Percentiles rank a stretch among this genome's conserved stretches.
Evolutionary conservation across 2,329 filamentous ascomycete species (phyloP).

Genomic region (Xylaria arbuscula): DNA sequence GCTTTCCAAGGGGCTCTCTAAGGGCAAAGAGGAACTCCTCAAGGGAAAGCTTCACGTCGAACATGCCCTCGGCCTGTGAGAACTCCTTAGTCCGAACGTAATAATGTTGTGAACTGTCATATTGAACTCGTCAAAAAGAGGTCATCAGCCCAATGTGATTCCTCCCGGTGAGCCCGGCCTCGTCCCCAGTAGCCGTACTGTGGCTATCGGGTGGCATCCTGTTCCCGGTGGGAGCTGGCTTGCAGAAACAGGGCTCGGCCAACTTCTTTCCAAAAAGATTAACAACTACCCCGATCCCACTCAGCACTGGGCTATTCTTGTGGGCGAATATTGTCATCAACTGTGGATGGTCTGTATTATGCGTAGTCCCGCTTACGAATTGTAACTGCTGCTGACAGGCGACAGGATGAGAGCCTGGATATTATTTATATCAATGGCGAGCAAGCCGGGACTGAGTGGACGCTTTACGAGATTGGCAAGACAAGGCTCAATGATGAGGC

Average conservation of each 20-base stretch:
- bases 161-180: slow-evolving; percentile 36
- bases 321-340: slow-evolving; percentile 41
- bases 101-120: background rate
- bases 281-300: slow-evolving; percentile 39
- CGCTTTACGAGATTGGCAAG: slow-evolving; percentile 37
- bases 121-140: slow-evolving; percentile 33
- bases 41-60: slow-evolving; percentile 38
- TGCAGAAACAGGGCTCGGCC: slow-evolving; percentile 36
- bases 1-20: slow-evolving; percentile 32
- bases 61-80: slow-evolving; percentile 40
- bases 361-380: background rate
- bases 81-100: background rate
- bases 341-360: slow-evolving; percentile 39
- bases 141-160: slow-evolving; percentile 36
- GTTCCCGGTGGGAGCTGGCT: slow-evolving; percentile 37
- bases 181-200: slow-evolving; percentile 24
- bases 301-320: slow-evolving; percentile 40
- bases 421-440: slow-evolving; percentile 39
- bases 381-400: slow-evolving; percentile 25
- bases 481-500: slow-evolving; percentile 39
- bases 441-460: slow-evolving; percentile 32
- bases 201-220: slow-evolving; percentile 40
- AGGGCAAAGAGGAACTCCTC: slow-evolving; percentile 33
- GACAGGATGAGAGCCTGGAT: slow-evolving; percentile 39
- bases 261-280: slow-evolving; percentile 37